Conservation (phyloP, 371 early-diverging fungal genomes). For the Syncephalastrum racemosum region DNA sequence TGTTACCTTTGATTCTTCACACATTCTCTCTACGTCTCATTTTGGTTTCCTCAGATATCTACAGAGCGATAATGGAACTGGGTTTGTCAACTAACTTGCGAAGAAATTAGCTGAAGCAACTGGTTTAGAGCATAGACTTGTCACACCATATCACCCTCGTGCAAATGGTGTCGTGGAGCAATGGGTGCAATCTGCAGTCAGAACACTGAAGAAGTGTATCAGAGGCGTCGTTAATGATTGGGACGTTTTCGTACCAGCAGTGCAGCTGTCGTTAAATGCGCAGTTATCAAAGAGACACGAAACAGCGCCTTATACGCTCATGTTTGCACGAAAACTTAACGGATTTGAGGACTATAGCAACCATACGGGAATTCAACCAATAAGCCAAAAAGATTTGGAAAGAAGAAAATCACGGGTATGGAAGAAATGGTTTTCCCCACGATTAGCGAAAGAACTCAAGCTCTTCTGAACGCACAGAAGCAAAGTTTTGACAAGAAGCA, state of each 20-base stretch:
- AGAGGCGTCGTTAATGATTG: slow-evolving; percentile 15
- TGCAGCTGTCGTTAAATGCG: slow-evolving; percentile 12
- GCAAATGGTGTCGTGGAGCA: slow-evolving; percentile 15
- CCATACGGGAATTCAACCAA: neutral
- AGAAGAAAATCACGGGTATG: slow-evolving; percentile 4
- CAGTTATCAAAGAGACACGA: slow-evolving; percentile 3
- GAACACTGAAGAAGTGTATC: slow-evolving; percentile 16
- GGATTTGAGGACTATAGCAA: slow-evolving; percentile 14
- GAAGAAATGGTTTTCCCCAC: slow-evolving; percentile 15
- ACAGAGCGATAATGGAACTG: slow-evolving; percentile 24
- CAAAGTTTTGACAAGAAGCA: neutral
- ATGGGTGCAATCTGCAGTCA: slow-evolving; percentile 11
- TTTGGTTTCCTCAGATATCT: slow-evolving; percentile 14
- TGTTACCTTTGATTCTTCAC: too few species aligned
- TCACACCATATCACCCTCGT: slow-evolving; percentile 5
- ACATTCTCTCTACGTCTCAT: too few species aligned
- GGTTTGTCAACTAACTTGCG: slow-evolving; percentile 17
- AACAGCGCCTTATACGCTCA: slow-evolving; percentile 11
- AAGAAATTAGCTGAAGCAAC: slow-evolving; percentile 5
- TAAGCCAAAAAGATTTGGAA: neutral
- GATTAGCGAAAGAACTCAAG: slow-evolving; percentile 5
- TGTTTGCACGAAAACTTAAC: slow-evolving; percentile 22
- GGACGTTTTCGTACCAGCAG: slow-evolving; percentile 17
- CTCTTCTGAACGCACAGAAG: neutral
- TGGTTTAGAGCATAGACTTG: slow-evolving; percentile 5